phyloP scores from a whole-genome alignment of 148 eudicot genomes.

The Rhododendron griersonianum region DNA sequence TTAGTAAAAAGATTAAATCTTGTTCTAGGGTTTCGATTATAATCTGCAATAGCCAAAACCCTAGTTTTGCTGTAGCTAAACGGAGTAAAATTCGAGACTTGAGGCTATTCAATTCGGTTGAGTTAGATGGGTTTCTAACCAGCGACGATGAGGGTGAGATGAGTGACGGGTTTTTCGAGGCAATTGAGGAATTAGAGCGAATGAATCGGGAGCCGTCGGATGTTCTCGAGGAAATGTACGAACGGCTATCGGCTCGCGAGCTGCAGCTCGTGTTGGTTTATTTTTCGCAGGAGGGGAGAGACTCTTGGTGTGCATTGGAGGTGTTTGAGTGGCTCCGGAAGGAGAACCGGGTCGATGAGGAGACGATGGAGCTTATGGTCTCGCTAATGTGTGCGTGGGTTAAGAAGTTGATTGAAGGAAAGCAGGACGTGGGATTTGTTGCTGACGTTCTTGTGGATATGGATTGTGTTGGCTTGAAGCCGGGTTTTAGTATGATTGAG shows the following conservation, averaged over 20 bases:
- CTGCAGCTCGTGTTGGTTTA: conserved; percentile 82
- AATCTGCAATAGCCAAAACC: conserved; percentile 14
- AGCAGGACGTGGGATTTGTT: conserved; percentile 50
- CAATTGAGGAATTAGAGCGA: conserved; percentile 85
- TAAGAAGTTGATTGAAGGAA: conserved; percentile 65
- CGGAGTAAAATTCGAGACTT: conserved; percentile 31
- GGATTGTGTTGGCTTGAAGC: conserved; percentile 93
- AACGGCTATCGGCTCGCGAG: conserved; percentile 61
- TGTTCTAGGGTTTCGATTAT: conserved; percentile 31
- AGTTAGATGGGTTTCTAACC: conserved; percentile 60
- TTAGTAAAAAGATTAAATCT: conserved; percentile 12
- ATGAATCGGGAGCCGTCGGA: conserved; percentile 89
- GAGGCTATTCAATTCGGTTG: conserved; percentile 54
- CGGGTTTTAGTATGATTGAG: conserved; percentile 85
- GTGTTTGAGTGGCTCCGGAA: conserved; percentile 93
- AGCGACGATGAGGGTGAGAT: conserved; percentile 70
- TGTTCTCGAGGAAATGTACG: conserved; percentile 82
- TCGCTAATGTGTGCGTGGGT: conserved; percentile 90
- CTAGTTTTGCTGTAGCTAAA: conserved; percentile 19
- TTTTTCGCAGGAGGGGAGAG: conserved; percentile 92
- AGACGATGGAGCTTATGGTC: conserved; percentile 94
- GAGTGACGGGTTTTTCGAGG: conserved; percentile 86
- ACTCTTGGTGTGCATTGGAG: conserved; percentile 94
- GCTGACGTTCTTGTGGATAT: conserved; percentile 83
- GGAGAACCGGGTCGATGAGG: conserved; percentile 88